Evolutionary conservation across 1,284 basidiomycete species (phyloP).

Genomic region (Butyriboletus appendiculatus): DNA sequence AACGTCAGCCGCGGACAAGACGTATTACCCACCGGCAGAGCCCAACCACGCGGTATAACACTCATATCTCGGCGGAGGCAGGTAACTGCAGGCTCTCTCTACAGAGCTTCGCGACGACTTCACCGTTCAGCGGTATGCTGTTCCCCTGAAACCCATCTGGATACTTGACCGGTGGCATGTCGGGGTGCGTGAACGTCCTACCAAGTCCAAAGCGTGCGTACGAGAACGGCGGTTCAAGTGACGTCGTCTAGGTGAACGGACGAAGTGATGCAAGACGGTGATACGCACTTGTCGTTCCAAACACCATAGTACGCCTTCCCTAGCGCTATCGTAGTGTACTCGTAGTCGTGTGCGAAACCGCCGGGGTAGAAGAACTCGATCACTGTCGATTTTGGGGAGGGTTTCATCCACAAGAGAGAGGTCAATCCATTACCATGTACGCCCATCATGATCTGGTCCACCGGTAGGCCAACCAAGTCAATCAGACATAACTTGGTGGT

Average conservation of each 20-base stretch:
- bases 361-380: conserved; percentile 89
- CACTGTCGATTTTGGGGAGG: conserved; percentile 69
- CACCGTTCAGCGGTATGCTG: conserved; percentile 52
- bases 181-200: conserved; percentile 55
- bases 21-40: background rate
- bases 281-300: conserved; percentile 19
- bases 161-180: conserved; percentile 45
- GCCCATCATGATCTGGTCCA: conserved; percentile 76
- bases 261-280: background rate
- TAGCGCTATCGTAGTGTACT: conserved; percentile 73
- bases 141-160: conserved; percentile 57
- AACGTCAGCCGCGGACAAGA: background rate
- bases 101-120: conserved; percentile 48
- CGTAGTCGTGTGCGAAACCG: conserved; percentile 87
- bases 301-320: conserved; percentile 64
- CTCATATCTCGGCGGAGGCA: conserved; percentile 1
- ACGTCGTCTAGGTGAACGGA: background rate
- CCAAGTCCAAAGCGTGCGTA: no score
- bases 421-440: conserved; percentile 89
- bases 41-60: background rate
- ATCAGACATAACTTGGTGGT: background rate
- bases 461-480: background rate
- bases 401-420: conserved; percentile 84
- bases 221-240: no score
- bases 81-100: conserved; percentile 38